Percentiles rank a stretch among this genome's conserved stretches.
Conservation (phyloP, 768 basidiomycete species). For the Phaeotremella skinneri region DNA sequence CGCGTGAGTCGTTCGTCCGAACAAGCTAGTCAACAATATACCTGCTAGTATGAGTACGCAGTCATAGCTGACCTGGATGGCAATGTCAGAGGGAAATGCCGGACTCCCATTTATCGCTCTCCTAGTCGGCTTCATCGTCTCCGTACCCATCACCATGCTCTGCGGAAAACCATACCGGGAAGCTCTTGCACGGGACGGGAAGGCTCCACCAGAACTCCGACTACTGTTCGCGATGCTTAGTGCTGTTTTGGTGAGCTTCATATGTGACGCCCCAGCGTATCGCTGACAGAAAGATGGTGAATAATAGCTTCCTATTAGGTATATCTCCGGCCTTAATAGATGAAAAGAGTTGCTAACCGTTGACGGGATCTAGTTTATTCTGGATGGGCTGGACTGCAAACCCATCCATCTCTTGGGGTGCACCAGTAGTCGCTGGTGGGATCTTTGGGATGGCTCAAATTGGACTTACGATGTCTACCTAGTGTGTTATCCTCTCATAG, state of each 20-base stretch:
- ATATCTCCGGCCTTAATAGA: too few species aligned
- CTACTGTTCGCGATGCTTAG: neutral
- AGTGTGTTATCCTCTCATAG: neutral
- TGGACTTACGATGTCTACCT: neutral
- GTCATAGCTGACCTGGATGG: too few species aligned
- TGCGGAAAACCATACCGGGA: neutral
- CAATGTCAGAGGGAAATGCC: slow-evolving; percentile 1
- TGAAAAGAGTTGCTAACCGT: neutral
- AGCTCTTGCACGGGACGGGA: neutral
- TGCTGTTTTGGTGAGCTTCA: slow-evolving; percentile 1
- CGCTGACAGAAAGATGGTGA: neutral
- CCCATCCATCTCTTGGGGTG: neutral
- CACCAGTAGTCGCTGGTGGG: neutral
- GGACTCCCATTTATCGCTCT: neutral
- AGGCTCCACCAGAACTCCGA: slow-evolving; percentile 1
- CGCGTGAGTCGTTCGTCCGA: slow-evolving; percentile 1
- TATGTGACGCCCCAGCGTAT: neutral
- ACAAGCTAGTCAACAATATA: too few species aligned
- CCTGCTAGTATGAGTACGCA: too few species aligned
- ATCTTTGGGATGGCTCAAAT: neutral
- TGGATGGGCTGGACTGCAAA: neutral
- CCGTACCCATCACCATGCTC: slow-evolving; percentile 1
- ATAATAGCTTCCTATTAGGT: slow-evolving; percentile 1
- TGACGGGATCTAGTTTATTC: neutral
- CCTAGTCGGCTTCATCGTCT: neutral